A percentile compares a stretch with the other conserved stretches of the same genome.
These are phyloP conservation scores for Saccharomyces jurei DNA, from an alignment of 805 yeast species.

Conservation along the genomic window DNA sequence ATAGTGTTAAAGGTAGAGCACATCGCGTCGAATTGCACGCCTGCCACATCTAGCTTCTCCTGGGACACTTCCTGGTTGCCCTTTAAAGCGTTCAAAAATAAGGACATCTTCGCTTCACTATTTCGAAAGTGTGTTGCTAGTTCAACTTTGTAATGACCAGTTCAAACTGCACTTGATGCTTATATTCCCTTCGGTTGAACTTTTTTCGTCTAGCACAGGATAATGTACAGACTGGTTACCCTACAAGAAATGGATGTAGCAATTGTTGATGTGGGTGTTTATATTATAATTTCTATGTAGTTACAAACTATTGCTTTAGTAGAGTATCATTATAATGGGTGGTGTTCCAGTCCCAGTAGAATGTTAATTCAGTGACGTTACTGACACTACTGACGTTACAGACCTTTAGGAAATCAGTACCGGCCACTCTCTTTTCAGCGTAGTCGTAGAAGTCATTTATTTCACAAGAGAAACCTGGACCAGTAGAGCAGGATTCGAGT, in stretches of 20 bases:
- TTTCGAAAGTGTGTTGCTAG: neutral
- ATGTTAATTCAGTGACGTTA: conserved; percentile 16
- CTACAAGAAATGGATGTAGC: neutral
- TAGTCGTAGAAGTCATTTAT: conserved; percentile 29
- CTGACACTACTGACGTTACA: conserved; percentile 23
- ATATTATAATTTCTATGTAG: neutral
- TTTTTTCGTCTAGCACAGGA: neutral
- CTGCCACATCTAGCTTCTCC: conserved; percentile 54
- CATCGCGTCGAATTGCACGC: conserved; percentile 61
- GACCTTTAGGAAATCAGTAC: conserved; percentile 25
- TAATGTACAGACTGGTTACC: neutral
- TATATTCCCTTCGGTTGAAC: too few relatives aligned
- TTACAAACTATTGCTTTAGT: neutral
- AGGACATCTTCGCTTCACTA: conserved; percentile 42
- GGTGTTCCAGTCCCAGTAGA: conserved; percentile 11
- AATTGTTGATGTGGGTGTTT: neutral
- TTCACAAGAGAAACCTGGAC: conserved; percentile 48
- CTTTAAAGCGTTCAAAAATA: conserved; percentile 40
- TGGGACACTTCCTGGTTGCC: conserved; percentile 48
- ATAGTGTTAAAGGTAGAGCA: conserved; percentile 46
- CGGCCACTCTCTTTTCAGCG: conserved; percentile 26
- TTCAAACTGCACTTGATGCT: too few relatives aligned
- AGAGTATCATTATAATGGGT: neutral
- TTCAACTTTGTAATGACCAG: too few relatives aligned
- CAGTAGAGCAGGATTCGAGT: conserved; percentile 38